phyloP scores from a whole-genome alignment of 164 flowering plant genomes.

The Dillenia turbinata region DNA sequence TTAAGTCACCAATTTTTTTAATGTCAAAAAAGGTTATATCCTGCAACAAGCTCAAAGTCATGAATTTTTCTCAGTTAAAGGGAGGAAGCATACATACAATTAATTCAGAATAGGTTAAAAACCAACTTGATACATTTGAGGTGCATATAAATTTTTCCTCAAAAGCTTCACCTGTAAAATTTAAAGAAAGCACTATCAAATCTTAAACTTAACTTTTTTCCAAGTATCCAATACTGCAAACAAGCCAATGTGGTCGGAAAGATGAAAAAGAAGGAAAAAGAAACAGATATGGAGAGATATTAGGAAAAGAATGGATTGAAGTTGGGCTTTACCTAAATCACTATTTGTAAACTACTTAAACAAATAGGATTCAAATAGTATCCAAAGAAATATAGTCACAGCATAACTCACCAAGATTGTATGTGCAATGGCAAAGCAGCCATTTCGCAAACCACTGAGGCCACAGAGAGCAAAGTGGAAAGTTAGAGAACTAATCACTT shows the following conservation, averaged over 20 bases:
- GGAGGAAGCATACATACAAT: background rate
- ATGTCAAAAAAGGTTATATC: slow-evolving; percentile 86
- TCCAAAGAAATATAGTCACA: no score
- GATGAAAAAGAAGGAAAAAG: background rate
- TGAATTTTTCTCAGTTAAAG: no score
- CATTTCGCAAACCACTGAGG: slow-evolving; percentile 88
- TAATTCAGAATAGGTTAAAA: background rate
- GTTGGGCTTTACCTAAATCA: background rate
- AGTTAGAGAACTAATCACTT: slow-evolving; percentile 21
- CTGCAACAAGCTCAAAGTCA: slow-evolving; percentile 32
- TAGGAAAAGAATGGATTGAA: background rate
- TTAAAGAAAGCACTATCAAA: slow-evolving; percentile 3
- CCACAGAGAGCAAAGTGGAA: slow-evolving; percentile 26
- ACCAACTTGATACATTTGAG: slow-evolving; percentile 75
- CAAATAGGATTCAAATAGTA: no score
- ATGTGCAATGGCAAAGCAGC: slow-evolving; percentile 86
- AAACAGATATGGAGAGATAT: background rate
- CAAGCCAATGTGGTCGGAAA: no score
- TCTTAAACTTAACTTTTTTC: background rate
- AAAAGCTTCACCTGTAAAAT: slow-evolving; percentile 75
- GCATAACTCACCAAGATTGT: slow-evolving; percentile 73
- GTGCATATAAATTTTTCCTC: slow-evolving; percentile 75
- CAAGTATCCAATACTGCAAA: no score
- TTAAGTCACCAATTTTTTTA: slow-evolving; percentile 85
- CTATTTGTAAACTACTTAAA: no score